These are phyloP conservation scores for Pyricularia pennisetigena DNA, from an alignment of 2,329 filamentous ascomycete genomes.

Conservation along the genomic window DNA sequence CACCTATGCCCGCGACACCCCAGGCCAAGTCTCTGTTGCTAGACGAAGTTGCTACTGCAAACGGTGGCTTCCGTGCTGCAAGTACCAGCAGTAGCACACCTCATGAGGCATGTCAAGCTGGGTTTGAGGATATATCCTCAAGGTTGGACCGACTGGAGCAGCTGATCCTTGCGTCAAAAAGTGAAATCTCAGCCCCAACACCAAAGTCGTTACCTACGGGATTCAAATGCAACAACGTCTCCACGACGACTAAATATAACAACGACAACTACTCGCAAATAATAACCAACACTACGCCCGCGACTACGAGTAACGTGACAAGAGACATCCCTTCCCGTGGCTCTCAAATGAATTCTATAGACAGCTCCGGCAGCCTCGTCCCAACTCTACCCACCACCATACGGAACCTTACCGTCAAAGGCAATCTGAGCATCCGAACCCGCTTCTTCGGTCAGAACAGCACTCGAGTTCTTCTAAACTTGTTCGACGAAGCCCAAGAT, in stretches of 20 bases:
- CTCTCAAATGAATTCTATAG: conserved; percentile 13
- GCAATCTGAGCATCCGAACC: conserved; percentile 32
- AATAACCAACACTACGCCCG: neutral
- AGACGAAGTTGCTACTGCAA: conserved; percentile 1
- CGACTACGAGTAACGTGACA: neutral
- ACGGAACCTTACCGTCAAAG: conserved; percentile 39
- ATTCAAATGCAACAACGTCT: neutral
- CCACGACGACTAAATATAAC: neutral
- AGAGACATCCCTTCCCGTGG: conserved; percentile 10
- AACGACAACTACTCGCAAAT: neutral
- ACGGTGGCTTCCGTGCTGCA: neutral
- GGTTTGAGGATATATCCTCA: conserved; percentile 34
- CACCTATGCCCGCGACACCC: neutral
- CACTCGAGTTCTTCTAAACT: conserved; percentile 40
- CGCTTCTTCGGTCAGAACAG: conserved; percentile 44
- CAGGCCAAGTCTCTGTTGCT: neutral
- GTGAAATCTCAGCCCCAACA: conserved; percentile 19
- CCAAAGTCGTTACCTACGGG: neutral
- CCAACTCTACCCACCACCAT: conserved; percentile 27
- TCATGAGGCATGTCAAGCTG: neutral
- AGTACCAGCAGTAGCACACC: neutral
- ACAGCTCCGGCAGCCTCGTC: conserved; percentile 1
- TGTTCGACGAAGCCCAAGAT: conserved; percentile 44
- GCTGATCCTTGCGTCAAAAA: conserved; percentile 29
- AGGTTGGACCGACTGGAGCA: conserved; percentile 46